These are phyloP conservation scores for Cladobotryum mycophilum DNA, from an alignment of 2,329 filamentous ascomycete species.

Conservation along the genomic window DNA sequence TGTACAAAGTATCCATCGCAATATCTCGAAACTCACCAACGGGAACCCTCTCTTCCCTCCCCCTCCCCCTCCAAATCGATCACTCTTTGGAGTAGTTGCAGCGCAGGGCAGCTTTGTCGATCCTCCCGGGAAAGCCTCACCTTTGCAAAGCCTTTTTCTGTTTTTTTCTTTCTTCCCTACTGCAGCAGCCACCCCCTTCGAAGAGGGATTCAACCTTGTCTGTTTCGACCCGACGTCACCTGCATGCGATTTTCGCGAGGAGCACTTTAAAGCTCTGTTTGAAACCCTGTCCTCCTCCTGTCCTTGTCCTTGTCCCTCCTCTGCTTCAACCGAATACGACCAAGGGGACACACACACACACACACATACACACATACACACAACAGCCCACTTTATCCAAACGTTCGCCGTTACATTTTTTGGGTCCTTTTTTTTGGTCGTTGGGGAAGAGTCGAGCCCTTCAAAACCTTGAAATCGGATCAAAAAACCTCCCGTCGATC, in stretches of 20 bases:
- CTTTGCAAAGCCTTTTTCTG: background rate
- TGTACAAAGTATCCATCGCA: background rate
- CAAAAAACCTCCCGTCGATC: conserved; percentile 1
- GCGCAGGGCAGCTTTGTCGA: conserved; percentile 6
- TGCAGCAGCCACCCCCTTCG: conserved; percentile 2
- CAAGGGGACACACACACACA: background rate
- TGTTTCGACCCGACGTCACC: background rate
- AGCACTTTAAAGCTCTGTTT: background rate
- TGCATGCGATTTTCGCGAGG: background rate
- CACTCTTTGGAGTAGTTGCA: conserved; percentile 2
- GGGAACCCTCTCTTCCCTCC: background rate
- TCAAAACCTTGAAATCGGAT: background rate
- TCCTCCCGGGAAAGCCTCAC: background rate
- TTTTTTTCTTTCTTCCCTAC: too few species aligned
- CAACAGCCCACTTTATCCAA: background rate
- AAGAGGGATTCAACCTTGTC: background rate
- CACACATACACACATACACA: too few species aligned
- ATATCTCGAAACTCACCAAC: background rate
- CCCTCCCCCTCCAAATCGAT: background rate
- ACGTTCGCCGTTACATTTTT: background rate
- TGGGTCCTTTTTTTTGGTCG: conserved; percentile 1
- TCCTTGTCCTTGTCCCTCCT: background rate
- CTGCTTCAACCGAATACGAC: background rate
- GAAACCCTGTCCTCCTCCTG: background rate
- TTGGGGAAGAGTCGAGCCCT: conserved; percentile 1